Percentiles rank a stretch among this genome's conserved stretches.
These are phyloP conservation scores for Pseudogymnoascus pannorum DNA, from an alignment of 2,329 filamentous ascomycete genomes.

Conservation along the genomic window DNA sequence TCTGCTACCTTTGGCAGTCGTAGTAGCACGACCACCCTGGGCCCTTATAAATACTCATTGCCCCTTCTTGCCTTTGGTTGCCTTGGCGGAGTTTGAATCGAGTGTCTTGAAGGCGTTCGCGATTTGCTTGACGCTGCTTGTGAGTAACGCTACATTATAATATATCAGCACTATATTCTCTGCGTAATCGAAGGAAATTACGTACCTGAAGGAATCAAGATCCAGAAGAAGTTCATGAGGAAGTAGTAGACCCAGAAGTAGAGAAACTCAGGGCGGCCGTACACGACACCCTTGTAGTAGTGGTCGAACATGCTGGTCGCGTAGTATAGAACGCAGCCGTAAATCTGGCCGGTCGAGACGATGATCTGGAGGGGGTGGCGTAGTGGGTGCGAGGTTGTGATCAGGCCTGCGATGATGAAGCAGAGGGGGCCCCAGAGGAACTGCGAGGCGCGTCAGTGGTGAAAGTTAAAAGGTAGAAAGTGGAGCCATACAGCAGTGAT, in stretches of 20 bases:
- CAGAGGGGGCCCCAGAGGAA: slow-evolving; percentile 53
- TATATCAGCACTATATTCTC: background rate
- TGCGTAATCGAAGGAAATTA: slow-evolving; percentile 14
- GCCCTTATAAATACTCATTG: background rate
- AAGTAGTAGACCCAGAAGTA: slow-evolving; percentile 61
- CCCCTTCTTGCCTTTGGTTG: background rate
- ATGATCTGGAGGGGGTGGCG: slow-evolving; percentile 45
- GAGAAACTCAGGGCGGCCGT: slow-evolving; percentile 50
- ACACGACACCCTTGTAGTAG: slow-evolving; percentile 39
- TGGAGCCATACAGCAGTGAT: slow-evolving; percentile 37
- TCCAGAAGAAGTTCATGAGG: slow-evolving; percentile 56
- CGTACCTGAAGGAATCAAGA: slow-evolving; percentile 47
- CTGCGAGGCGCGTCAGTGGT: slow-evolving; percentile 26
- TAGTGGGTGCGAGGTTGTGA: slow-evolving; percentile 35
- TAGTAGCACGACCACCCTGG: background rate
- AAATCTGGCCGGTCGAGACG: slow-evolving; percentile 30
- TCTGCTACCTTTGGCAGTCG: background rate
- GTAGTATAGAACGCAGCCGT: slow-evolving; percentile 58
- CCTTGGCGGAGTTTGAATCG: slow-evolving; percentile 16
- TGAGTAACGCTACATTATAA: slow-evolving; percentile 29
- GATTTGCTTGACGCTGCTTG: slow-evolving; percentile 31
- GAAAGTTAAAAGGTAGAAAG: background rate
- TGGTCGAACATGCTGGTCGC: slow-evolving; percentile 48
- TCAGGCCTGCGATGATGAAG: slow-evolving; percentile 40
- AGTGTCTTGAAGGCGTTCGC: slow-evolving; percentile 31